Conservation (phyloP, 768 basidiomycete genomes). For the Favolaschia claudopus region DNA sequence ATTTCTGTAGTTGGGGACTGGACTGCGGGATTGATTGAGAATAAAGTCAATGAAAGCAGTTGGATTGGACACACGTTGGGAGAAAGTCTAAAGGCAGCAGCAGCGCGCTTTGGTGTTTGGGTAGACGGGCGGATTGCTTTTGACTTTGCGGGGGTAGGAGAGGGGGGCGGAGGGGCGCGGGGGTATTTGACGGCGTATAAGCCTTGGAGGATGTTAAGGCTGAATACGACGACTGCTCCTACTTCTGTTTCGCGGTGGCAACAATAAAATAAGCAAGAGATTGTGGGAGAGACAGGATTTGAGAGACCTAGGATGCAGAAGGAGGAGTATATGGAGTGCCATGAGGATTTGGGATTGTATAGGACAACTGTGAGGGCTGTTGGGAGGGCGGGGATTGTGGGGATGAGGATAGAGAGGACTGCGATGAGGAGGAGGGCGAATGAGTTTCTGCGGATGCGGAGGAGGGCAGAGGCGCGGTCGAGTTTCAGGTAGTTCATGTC, state of each 20-base stretch:
- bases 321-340: conserved; percentile 45
- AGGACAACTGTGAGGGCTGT: conserved; percentile 39
- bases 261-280: background rate
- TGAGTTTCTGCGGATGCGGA: conserved; percentile 49
- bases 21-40: conserved; percentile 34
- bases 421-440: conserved; percentile 40
- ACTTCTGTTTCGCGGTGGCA: conserved; percentile 38
- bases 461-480: conserved; percentile 52
- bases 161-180: conserved; percentile 42
- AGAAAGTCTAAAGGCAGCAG: conserved; percentile 52
- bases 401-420: conserved; percentile 47
- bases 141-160: conserved; percentile 41
- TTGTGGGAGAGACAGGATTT: conserved; percentile 12
- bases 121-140: conserved; percentile 32
- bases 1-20: conserved; percentile 51
- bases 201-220: conserved; percentile 50
- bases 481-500: conserved; percentile 47
- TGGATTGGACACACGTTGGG: conserved; percentile 42
- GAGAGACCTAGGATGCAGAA: conserved; percentile 51
- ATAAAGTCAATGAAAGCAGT: background rate
- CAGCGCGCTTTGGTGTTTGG: conserved; percentile 42
- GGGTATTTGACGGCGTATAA: conserved; percentile 53
- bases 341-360: conserved; percentile 33
- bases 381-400: conserved; percentile 46
- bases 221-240: conserved; percentile 38